A percentile compares a stretch with the other conserved stretches of the same genome.
Evolutionary conservation across 2,329 filamentous ascomycete species (phyloP).

Genomic region (Xylariaceae sp.): DNA sequence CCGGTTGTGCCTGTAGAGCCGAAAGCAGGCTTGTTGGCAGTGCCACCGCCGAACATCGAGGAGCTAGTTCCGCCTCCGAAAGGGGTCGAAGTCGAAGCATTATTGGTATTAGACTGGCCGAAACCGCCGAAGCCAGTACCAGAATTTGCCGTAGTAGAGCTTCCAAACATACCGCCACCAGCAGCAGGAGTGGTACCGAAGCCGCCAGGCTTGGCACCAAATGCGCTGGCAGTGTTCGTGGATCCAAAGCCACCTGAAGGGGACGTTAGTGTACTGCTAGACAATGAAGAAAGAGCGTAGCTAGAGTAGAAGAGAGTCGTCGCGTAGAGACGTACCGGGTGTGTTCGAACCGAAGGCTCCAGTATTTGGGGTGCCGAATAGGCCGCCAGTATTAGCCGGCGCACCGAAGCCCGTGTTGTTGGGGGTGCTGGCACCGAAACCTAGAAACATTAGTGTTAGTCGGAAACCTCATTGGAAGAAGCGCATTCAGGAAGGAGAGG

Average conservation of each 20-base stretch:
- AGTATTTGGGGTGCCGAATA: conserved; percentile 31
- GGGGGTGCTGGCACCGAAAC: conserved; percentile 28
- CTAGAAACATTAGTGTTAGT: conserved; percentile 22
- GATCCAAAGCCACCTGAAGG: conserved; percentile 40
- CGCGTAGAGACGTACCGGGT: conserved; percentile 34
- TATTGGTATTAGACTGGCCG: conserved; percentile 32
- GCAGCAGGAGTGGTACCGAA: conserved; percentile 35
- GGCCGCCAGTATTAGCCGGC: conserved; percentile 31
- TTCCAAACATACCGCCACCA: conserved; percentile 31
- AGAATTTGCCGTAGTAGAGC: conserved; percentile 29
- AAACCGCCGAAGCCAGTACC: conserved; percentile 42
- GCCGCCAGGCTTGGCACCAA: conserved; percentile 38
- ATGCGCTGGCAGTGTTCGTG: conserved; percentile 38
- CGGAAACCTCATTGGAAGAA: conserved; percentile 3
- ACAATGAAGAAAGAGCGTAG: background rate
- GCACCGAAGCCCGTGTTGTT: conserved; percentile 31
- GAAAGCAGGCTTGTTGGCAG: conserved; percentile 47
- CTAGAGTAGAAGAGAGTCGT: background rate
- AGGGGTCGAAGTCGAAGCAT: conserved; percentile 35
- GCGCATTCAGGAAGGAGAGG: conserved; percentile 17
- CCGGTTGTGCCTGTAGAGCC: conserved; percentile 41
- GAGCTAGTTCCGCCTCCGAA: conserved; percentile 32
- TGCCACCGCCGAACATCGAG: conserved; percentile 28
- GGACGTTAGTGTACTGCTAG: conserved; percentile 19
- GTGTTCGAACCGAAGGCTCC: conserved; percentile 37